Evolutionary conservation across 108 stramenopile species (phyloP).

Genomic region (Skeletonema potamos): DNA sequence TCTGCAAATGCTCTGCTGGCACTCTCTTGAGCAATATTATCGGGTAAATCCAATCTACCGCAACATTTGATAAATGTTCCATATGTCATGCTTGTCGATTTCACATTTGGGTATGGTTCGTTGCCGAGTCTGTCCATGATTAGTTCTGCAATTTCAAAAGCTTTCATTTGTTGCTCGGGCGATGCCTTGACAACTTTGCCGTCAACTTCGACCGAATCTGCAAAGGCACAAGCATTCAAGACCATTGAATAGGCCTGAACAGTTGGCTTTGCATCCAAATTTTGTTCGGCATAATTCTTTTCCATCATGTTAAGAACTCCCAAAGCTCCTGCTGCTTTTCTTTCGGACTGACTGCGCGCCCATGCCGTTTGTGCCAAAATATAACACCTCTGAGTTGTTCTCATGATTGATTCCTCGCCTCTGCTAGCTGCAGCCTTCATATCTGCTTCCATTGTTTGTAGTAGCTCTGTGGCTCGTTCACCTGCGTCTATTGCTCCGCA

Average conservation of each 20-base stretch:
- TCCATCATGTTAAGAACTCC: slow-evolving; percentile 59
- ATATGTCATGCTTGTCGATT: slow-evolving; percentile 51
- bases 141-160: slow-evolving; percentile 61
- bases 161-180: slow-evolving; percentile 39
- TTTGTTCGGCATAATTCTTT: slow-evolving; percentile 40
- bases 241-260: slow-evolving; percentile 66
- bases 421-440: slow-evolving; percentile 25
- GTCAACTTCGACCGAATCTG: slow-evolving; percentile 33
- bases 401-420: slow-evolving; percentile 48
- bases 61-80: slow-evolving; percentile 79
- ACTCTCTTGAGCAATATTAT: slow-evolving; percentile 31
- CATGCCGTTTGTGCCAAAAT: slow-evolving; percentile 54
- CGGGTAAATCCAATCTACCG: slow-evolving; percentile 53
- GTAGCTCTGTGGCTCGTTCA: slow-evolving; percentile 47
- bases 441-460: slow-evolving; percentile 57
- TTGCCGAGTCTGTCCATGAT: slow-evolving; percentile 48
- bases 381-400: slow-evolving; percentile 55
- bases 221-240: slow-evolving; percentile 73
- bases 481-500: slow-evolving; percentile 56
- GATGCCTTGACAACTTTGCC: slow-evolving; percentile 31
- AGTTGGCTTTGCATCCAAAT: slow-evolving; percentile 37
- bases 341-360: slow-evolving; percentile 47
- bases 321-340: slow-evolving; percentile 62
- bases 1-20: slow-evolving; percentile 45
- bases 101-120: slow-evolving; percentile 20